Base-by-base conservation (phyloP, 2,329 filamentous ascomycete species). In the Rugonectria rugulosa region DNA sequence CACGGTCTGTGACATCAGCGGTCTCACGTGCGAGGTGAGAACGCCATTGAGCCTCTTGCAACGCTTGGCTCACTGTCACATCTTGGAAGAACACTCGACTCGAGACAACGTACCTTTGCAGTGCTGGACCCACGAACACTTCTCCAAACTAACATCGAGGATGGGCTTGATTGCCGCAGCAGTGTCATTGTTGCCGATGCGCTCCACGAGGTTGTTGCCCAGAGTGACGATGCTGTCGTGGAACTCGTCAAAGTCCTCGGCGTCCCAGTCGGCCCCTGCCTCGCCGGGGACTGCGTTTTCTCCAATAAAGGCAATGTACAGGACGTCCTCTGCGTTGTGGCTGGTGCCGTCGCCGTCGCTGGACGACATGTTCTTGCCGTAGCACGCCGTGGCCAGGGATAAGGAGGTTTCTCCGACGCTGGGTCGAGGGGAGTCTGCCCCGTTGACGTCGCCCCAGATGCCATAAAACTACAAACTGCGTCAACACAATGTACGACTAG, bases 401-500 rank as follows among this genome's bases (percentile, higher is more conserved):
- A 86, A 76, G 2, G 80, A 80, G 0, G 79, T 76, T 57, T 86
- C 83, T 14, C 83, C 82, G 0, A 80, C 76, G 27, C 78, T 65
- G 6, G 78, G 71, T 11, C 67, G 60, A 1, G 50, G 40, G 4
- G 76, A 73, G 42, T 79, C 75, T 23, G 76, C 80, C 12, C 81
- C 83, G 53, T 86, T 85, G 10, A 77, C 80, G 63, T 86, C 82
- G 12, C 81, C 83, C 82, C 81, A 86, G 40, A 86, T 70, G 3
- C 81, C 82, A 62, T 85, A 86, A 50, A 77, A 73, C 76, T 80
- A 42, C 2, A 8, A 12, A 29, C 26, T 29, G 32, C 11, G 3
- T 36, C 11, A 29, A 31, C 3, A 11, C 32, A 10, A 12, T 17
- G n/a, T 14, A 3, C 10, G 3, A n/a, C n/a, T 2, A 20, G 8